A percentile compares a stretch with the other conserved stretches of the same genome.
Evolutionary conservation across 768 basidiomycete species (phyloP).

Genomic region (Hirschioporus abietinus): DNA sequence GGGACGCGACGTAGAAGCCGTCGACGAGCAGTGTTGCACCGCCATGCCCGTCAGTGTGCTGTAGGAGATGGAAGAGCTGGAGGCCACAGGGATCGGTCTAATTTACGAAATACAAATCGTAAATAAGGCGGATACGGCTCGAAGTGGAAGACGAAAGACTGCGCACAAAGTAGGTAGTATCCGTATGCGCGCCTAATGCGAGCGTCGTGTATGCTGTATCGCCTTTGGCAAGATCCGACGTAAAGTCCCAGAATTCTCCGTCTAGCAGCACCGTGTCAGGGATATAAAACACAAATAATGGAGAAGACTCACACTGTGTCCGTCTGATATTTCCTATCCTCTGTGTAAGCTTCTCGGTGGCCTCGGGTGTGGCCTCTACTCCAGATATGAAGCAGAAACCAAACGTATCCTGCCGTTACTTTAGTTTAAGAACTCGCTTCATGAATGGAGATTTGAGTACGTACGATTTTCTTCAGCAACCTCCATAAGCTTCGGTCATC

Average conservation of each 20-base stretch:
- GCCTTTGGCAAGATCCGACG: constrained; percentile 82
- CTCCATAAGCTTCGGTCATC: constrained; percentile 66
- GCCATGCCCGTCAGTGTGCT: constrained; percentile 73
- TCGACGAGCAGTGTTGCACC: constrained; percentile 92
- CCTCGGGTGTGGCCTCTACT: constrained; percentile 75
- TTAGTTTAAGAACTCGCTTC: constrained; percentile 4
- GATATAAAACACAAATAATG: background rate
- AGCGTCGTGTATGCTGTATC: constrained; percentile 93
- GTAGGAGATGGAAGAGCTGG: constrained; percentile 92
- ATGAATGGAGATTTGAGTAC: constrained; percentile 24
- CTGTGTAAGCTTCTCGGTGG: constrained; percentile 71
- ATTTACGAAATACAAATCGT: background rate
- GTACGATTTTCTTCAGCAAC: constrained; percentile 77
- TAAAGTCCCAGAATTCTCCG: constrained; percentile 97
- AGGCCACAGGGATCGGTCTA: constrained; percentile 94
- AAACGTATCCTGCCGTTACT: constrained; percentile 57
- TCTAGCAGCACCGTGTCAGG: constrained; percentile 39
- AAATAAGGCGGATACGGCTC: background rate
- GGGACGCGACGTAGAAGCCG: constrained; percentile 86
- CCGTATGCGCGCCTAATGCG: constrained; percentile 81
- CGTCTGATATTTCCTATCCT: constrained; percentile 87
- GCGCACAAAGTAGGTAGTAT: constrained; percentile 69
- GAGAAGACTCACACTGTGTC: constrained; percentile 53
- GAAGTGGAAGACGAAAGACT: background rate
- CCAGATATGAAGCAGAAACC: constrained; percentile 87